These are phyloP conservation scores for Xylaria sp. DNA, from an alignment of 2,329 filamentous ascomycete genomes.

Conservation along the genomic window DNA sequence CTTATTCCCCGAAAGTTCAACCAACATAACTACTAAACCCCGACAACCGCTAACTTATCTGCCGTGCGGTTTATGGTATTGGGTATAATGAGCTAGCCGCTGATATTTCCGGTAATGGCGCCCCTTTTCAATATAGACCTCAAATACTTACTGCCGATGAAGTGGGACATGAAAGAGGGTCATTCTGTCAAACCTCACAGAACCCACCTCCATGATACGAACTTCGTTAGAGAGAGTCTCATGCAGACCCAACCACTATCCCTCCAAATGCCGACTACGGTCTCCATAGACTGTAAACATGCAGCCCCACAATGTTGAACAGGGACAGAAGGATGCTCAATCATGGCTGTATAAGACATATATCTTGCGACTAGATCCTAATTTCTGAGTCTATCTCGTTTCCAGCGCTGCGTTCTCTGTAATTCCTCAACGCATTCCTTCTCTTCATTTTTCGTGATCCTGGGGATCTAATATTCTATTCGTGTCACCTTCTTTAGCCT, in stretches of 20 bases:
- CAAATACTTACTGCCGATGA: neutral
- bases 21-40: neutral
- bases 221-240: constrained; percentile 29
- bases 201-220: constrained; percentile 32
- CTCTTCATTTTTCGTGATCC: constrained; percentile 44
- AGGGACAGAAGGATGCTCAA: constrained; percentile 25
- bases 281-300: constrained; percentile 25
- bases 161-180: neutral
- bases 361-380: constrained; percentile 35
- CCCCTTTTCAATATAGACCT: neutral
- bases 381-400: constrained; percentile 42
- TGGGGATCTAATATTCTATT: constrained; percentile 45
- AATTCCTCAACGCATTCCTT: constrained; percentile 33
- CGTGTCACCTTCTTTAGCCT: constrained; percentile 37
- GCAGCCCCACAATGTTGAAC: constrained; percentile 17
- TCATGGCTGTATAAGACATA: constrained; percentile 39
- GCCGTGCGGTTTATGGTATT: neutral
- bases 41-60: neutral
- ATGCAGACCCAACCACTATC: constrained; percentile 6
- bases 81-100: constrained; percentile 1
- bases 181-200: constrained; percentile 18
- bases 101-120: neutral
- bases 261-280: constrained; percentile 17
- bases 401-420: constrained; percentile 19
- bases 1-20: neutral